Evolutionary conservation across 176 grass and related monocot species (phyloP).

Genomic region (Raddia guianensis): DNA sequence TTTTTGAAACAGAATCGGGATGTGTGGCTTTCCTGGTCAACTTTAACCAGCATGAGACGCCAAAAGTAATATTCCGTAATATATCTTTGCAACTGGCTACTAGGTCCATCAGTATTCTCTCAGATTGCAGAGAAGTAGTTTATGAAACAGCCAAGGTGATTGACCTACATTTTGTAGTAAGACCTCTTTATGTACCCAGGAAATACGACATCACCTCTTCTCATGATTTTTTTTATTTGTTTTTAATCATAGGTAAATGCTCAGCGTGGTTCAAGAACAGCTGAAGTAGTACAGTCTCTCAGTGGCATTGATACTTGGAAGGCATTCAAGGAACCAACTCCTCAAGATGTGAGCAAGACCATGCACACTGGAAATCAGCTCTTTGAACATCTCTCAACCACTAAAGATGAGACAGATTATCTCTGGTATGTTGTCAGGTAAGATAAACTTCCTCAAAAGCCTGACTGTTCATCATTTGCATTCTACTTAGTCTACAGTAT

Average conservation of each 20-base stretch:
- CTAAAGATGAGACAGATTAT: conserved; percentile 92
- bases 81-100: conserved; percentile 50
- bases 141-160: conserved; percentile 82
- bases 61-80: conserved; percentile 54
- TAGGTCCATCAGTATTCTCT: conserved; percentile 81
- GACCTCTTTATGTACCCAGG: neutral
- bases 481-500: conserved; percentile 10
- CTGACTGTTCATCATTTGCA: neutral
- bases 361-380: conserved; percentile 48
- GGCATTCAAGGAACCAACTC: conserved; percentile 59
- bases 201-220: neutral
- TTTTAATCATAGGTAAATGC: conserved; percentile 62
- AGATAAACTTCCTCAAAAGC: conserved; percentile 8
- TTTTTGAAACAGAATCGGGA: conserved; percentile 68
- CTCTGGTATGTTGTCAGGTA: conserved; percentile 90
- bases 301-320: conserved; percentile 53
- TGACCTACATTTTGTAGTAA: neutral
- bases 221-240: conserved; percentile 17
- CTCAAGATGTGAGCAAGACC: conserved; percentile 34
- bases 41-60: conserved; percentile 39
- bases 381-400: conserved; percentile 80
- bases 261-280: conserved; percentile 59
- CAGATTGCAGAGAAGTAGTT: conserved; percentile 58
- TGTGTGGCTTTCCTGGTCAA: conserved; percentile 91
- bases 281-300: conserved; percentile 50